A percentile compares a stretch with the other conserved stretches of the same genome.
These are phyloP conservation scores for Aspergillus avenaceus DNA, from an alignment of 495 filamentous ascomycete genomes.

Conservation along the genomic window DNA sequence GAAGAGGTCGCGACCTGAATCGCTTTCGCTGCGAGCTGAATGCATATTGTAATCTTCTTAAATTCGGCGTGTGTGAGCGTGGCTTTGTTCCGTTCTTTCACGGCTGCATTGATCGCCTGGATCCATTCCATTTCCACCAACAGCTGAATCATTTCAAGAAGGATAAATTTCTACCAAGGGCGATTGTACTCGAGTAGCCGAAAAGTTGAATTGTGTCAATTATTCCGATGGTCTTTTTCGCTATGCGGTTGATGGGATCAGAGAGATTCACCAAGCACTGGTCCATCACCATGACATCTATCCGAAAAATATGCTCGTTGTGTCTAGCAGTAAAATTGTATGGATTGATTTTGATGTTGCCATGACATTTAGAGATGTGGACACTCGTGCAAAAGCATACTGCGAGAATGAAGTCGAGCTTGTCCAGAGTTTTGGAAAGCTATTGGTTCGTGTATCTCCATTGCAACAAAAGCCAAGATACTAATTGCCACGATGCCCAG, in stretches of 20 bases:
- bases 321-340: not conserved
- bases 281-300: slow-evolving; percentile 1
- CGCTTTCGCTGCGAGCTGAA: slow-evolving; percentile 21
- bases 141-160: not conserved
- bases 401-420: not conserved
- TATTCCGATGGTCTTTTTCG: not conserved
- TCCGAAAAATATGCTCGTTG: not conserved
- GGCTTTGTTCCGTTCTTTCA: slow-evolving; percentile 19
- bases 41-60: slow-evolving; percentile 21
- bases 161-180: not conserved
- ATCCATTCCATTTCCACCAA: not conserved
- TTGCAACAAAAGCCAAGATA: not conserved
- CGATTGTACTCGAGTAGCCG: not conserved
- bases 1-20: slow-evolving; percentile 20
- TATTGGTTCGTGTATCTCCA: not conserved
- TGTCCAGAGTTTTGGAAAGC: not conserved
- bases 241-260: not conserved
- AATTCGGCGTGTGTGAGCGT: slow-evolving; percentile 13
- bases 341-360: slow-evolving; percentile 5
- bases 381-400: not conserved
- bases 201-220: not conserved
- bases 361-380: not conserved
- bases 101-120: slow-evolving; percentile 11
- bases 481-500: not conserved
- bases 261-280: not conserved